These are phyloP conservation scores for Colletotrichum lini DNA, from an alignment of 2,329 filamentous ascomycete genomes.

Conservation along the genomic window DNA sequence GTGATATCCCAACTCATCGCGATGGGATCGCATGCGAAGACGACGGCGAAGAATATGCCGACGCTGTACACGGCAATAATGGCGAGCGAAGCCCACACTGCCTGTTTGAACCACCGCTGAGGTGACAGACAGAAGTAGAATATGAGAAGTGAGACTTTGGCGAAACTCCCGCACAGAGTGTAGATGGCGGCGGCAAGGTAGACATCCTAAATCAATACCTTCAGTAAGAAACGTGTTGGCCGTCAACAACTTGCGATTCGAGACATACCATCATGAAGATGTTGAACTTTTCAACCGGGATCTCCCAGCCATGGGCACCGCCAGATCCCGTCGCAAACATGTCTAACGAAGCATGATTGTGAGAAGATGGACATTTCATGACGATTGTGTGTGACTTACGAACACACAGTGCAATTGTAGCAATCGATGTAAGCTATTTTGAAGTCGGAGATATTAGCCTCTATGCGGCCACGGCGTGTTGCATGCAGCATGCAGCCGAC, in stretches of 20 bases:
- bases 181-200: slow-evolving; percentile 51
- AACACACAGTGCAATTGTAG: slow-evolving; percentile 22
- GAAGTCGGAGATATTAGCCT: not conserved
- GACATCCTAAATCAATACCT: slow-evolving; percentile 43
- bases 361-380: not conserved
- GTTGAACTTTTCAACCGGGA: slow-evolving; percentile 47
- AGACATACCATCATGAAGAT: slow-evolving; percentile 45
- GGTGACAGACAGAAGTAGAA: slow-evolving; percentile 56
- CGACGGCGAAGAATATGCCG: slow-evolving; percentile 52
- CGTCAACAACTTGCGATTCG: too few relatives aligned
- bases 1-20: slow-evolving; percentile 50
- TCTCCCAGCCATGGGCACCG: slow-evolving; percentile 52
- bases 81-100: slow-evolving; percentile 48
- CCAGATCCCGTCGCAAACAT: slow-evolving; percentile 48
- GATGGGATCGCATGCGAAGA: slow-evolving; percentile 56
- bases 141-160: slow-evolving; percentile 56
- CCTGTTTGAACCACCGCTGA: slow-evolving; percentile 51
- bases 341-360: slow-evolving; percentile 39
- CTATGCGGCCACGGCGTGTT: not conserved
- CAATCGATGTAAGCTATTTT: slow-evolving; percentile 28
- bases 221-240: not conserved
- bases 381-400: not conserved
- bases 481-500: too few relatives aligned
- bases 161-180: slow-evolving; percentile 51
- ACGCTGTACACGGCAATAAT: slow-evolving; percentile 51